These are phyloP conservation scores for Pseudogymnoascus sp. DNA, from an alignment of 2,329 filamentous ascomycete species.

Conservation along the genomic window DNA sequence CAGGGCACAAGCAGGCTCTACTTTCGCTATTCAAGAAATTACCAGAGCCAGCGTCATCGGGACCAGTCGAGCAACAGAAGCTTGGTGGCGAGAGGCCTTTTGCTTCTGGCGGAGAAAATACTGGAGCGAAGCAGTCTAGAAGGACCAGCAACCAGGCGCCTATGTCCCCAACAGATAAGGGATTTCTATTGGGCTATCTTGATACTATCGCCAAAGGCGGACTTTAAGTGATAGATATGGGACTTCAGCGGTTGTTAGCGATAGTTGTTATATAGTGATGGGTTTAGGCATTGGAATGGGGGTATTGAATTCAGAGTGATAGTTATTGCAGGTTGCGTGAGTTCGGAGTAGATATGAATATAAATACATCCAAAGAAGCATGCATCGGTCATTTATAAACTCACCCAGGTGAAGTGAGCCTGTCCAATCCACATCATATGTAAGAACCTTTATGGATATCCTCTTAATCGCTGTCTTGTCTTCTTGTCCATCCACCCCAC, in stretches of 20 bases:
- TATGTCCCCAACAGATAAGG: constrained; percentile 64
- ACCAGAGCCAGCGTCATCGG: constrained; percentile 10
- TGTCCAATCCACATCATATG: too few species aligned
- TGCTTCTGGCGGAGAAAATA: not conserved
- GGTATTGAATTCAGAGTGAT: not conserved
- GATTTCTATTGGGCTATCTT: constrained; percentile 69
- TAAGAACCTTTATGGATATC: too few species aligned
- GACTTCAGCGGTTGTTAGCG: not conserved
- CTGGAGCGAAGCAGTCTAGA: constrained; percentile 13
- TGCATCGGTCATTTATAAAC: not conserved
- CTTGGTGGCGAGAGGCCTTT: not conserved
- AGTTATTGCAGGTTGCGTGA: constrained; percentile 1
- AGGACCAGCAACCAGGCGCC: constrained; percentile 45
- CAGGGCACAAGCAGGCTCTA: constrained; percentile 40
- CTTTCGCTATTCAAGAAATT: constrained; percentile 25
- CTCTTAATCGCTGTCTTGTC: too few species aligned
- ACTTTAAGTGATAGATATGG: not conserved
- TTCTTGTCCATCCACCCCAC: too few species aligned
- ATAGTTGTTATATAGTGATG: constrained; percentile 5
- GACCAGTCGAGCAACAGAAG: not conserved
- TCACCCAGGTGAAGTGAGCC: too few species aligned
- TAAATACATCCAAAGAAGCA: not conserved
- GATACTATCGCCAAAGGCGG: constrained; percentile 36
- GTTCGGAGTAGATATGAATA: not conserved
- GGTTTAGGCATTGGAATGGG: not conserved